Percentiles rank a stretch among this genome's conserved stretches.
Evolutionary conservation across 495 filamentous ascomycete genomes (phyloP).

Genomic region (Penicillium nucicola): DNA sequence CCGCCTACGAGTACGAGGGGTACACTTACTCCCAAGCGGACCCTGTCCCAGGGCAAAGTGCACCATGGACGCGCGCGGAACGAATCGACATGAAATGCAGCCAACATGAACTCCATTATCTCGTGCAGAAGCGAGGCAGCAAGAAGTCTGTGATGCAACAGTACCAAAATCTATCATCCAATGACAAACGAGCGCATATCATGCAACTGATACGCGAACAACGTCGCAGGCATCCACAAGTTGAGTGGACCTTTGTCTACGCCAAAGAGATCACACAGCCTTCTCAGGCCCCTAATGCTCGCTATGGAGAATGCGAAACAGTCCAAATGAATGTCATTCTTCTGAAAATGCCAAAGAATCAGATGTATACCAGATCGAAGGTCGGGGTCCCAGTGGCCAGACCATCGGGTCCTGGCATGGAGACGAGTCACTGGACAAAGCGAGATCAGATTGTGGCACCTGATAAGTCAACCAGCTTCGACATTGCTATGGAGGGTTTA

Average conservation of each 20-base stretch:
- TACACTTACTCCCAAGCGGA: constrained; percentile 37
- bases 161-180: constrained; percentile 26
- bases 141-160: constrained; percentile 26
- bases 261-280: constrained; percentile 26
- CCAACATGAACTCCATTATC: constrained; percentile 25
- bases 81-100: constrained; percentile 25
- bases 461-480: not conserved
- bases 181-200: constrained; percentile 28
- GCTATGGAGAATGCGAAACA: constrained; percentile 29
- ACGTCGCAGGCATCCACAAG: constrained; percentile 17
- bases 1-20: constrained; percentile 30
- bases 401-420: not conserved
- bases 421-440: not conserved
- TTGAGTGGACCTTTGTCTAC: constrained; percentile 39
- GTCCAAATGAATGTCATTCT: constrained; percentile 38
- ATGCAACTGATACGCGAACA: constrained; percentile 33
- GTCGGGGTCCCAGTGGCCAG: constrained; percentile 12
- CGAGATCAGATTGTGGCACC: not conserved
- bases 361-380: constrained; percentile 10
- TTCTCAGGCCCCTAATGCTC: constrained; percentile 26
- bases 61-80: constrained; percentile 31
- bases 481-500: not conserved
- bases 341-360: constrained; percentile 24
- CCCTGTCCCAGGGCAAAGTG: constrained; percentile 22
- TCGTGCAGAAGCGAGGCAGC: constrained; percentile 31